A percentile compares a stretch with the other conserved stretches of the same genome.
Conservation (phyloP, 2,329 filamentous ascomycete genomes). For the Arthroderma uncinatum region DNA sequence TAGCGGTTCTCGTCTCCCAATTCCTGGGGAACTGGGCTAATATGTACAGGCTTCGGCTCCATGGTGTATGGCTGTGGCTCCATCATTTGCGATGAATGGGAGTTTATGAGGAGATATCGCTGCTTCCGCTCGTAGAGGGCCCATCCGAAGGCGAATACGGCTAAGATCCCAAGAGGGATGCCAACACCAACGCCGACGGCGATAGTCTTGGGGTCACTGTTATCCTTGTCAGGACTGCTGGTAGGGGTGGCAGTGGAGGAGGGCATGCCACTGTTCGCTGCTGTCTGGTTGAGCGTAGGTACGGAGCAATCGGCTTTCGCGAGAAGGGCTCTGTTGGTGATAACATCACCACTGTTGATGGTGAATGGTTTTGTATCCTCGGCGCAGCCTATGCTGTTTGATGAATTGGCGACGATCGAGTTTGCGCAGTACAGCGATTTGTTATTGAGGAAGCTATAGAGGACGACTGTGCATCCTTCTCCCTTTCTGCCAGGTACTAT, state of each 20-base stretch:
- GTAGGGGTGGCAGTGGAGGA: not conserved
- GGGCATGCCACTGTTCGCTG: not conserved
- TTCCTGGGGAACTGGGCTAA: not conserved
- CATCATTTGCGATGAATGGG: not conserved
- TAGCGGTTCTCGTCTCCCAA: not conserved
- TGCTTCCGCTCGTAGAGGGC: constrained; percentile 21
- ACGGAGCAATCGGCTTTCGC: constrained; percentile 13
- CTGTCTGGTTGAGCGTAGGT: not conserved
- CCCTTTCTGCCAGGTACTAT: not conserved
- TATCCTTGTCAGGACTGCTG: not conserved
- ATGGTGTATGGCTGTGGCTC: not conserved
- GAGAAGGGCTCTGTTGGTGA: constrained; percentile 18
- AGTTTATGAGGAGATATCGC: not conserved
- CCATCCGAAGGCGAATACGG: constrained; percentile 22
- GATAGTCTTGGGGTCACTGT: constrained; percentile 13
- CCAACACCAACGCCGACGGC: constrained; percentile 24
- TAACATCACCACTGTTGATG: constrained; percentile 17
- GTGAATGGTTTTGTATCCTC: constrained; percentile 19
- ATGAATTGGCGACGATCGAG: constrained; percentile 10
- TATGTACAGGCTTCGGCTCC: not conserved
- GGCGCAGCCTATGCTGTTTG: constrained; percentile 13
- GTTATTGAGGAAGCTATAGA: constrained; percentile 10
- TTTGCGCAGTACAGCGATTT: constrained; percentile 22
- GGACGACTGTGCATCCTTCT: constrained; percentile 18
- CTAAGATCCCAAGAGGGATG: constrained; percentile 23